These are phyloP conservation scores for Monosporascus ibericus DNA, from an alignment of 2,329 filamentous ascomycete genomes.

Conservation along the genomic window DNA sequence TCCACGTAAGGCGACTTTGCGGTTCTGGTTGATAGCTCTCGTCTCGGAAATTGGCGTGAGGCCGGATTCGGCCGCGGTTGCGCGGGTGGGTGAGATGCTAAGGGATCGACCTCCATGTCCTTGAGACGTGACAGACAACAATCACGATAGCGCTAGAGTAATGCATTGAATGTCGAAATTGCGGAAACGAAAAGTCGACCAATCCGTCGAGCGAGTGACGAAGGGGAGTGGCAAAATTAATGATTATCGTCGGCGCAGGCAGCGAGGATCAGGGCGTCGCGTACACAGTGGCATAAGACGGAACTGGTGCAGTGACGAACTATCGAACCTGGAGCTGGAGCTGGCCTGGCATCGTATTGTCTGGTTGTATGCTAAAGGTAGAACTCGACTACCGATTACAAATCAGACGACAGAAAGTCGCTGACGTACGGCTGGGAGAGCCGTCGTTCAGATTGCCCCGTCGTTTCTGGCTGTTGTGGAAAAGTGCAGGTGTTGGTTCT, in stretches of 20 bases:
- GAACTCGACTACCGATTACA: not conserved
- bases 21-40: slow-evolving; percentile 13
- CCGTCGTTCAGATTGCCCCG: too few relatives aligned
- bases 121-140: slow-evolving; percentile 25
- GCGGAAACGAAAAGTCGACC: slow-evolving; percentile 1
- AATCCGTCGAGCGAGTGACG: not conserved
- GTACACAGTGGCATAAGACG: too few relatives aligned
- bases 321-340: too few relatives aligned
- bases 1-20: slow-evolving; percentile 12
- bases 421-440: not conserved
- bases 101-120: slow-evolving; percentile 24
- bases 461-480: too few relatives aligned
- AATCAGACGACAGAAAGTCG: not conserved
- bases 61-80: slow-evolving; percentile 18
- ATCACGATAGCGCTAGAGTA: slow-evolving; percentile 9
- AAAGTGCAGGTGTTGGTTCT: too few relatives aligned
- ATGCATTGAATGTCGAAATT: slow-evolving; percentile 24
- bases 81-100: slow-evolving; percentile 17
- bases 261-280: not conserved
- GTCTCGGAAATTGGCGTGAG: slow-evolving; percentile 15
- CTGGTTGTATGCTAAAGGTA: too few relatives aligned
- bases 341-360: too few relatives aligned
- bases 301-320: not conserved
- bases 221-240: not conserved
- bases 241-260: not conserved